Evolutionary conservation across 1,139 yeast species (phyloP).

Genomic region (Candida anutae): DNA sequence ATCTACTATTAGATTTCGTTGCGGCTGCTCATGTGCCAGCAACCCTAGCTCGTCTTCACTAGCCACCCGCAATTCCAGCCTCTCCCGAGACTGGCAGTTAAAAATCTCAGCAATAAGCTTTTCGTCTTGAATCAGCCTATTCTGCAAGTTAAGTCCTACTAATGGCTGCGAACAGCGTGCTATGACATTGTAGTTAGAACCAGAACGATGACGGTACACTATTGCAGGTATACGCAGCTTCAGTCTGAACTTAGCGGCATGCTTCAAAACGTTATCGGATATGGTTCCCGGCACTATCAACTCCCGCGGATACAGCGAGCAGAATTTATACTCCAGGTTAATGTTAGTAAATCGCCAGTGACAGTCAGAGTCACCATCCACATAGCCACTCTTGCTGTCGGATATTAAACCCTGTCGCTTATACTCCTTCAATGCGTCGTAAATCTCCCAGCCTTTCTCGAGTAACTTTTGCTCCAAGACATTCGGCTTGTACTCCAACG

Average conservation of each 20-base stretch:
- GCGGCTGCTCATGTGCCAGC: slow-evolving; percentile 26
- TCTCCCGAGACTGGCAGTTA: slow-evolving; percentile 32
- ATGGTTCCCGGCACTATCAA: slow-evolving; percentile 67
- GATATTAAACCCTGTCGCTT: slow-evolving; percentile 49
- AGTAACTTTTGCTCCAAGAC: slow-evolving; percentile 54
- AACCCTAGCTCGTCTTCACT: slow-evolving; percentile 12
- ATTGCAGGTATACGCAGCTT: slow-evolving; percentile 79
- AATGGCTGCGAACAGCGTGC: slow-evolving; percentile 90
- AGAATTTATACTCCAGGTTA: slow-evolving; percentile 59
- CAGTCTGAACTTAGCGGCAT: slow-evolving; percentile 81
- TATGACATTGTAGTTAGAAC: slow-evolving; percentile 65
- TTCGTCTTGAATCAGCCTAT: slow-evolving; percentile 88
- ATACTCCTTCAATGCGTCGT: slow-evolving; percentile 58
- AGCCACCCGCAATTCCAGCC: slow-evolving; percentile 7
- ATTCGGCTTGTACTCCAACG: slow-evolving; percentile 43
- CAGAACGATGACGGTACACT: slow-evolving; percentile 58
- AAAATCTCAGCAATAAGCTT: slow-evolving; percentile 70
- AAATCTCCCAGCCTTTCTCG: slow-evolving; percentile 65
- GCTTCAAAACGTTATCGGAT: slow-evolving; percentile 74
- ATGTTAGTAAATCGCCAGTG: slow-evolving; percentile 67
- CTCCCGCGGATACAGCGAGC: slow-evolving; percentile 66
- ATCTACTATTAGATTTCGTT: slow-evolving; percentile 74
- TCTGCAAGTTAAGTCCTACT: slow-evolving; percentile 76
- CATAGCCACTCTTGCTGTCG: slow-evolving; percentile 4
- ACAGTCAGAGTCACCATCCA: too few relatives aligned